Percentiles rank a stretch among this genome's conserved stretches.
These are phyloP conservation scores for Sugiyamaella neomexicana DNA, from an alignment of 1,139 yeast genomes.

Conservation along the genomic window DNA sequence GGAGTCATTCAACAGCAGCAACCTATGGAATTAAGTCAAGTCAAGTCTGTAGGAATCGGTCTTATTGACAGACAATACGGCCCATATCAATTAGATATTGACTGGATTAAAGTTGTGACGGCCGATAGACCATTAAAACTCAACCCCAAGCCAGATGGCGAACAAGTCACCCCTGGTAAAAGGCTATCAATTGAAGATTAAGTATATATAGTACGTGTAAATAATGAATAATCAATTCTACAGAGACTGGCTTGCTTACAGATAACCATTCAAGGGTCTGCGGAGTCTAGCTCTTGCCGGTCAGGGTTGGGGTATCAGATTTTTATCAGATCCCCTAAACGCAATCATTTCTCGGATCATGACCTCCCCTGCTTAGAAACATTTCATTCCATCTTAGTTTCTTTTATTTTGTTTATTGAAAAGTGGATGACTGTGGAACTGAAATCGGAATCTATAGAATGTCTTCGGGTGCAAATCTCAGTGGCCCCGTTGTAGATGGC, in stretches of 20 bases:
- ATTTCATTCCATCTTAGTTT: not conserved
- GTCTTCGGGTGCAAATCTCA: conserved; percentile 17
- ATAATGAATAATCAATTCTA: too few species aligned
- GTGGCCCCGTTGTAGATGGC: conserved; percentile 20
- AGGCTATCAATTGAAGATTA: conserved; percentile 31
- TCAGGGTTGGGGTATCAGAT: not conserved
- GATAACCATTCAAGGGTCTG: too few species aligned
- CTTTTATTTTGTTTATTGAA: not conserved
- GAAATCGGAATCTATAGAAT: conserved; percentile 1
- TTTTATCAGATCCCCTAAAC: conserved; percentile 15
- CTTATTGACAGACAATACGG: conserved; percentile 79
- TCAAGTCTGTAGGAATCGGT: conserved; percentile 77
- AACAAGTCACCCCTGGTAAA: conserved; percentile 29
- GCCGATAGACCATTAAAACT: conserved; percentile 23
- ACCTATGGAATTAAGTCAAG: conserved; percentile 62
- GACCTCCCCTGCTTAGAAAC: too few species aligned
- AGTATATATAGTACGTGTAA: too few species aligned
- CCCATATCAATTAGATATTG: conserved; percentile 67
- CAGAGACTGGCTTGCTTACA: too few species aligned
- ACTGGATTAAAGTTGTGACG: conserved; percentile 61
- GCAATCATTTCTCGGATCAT: not conserved
- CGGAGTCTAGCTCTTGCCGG: too few species aligned
- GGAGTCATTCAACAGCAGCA: conserved; percentile 74
- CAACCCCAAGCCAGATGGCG: conserved; percentile 6
- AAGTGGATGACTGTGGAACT: not conserved